phyloP scores from a whole-genome alignment of 164 flowering plant genomes.

The Nymphaea thermarum region DNA sequence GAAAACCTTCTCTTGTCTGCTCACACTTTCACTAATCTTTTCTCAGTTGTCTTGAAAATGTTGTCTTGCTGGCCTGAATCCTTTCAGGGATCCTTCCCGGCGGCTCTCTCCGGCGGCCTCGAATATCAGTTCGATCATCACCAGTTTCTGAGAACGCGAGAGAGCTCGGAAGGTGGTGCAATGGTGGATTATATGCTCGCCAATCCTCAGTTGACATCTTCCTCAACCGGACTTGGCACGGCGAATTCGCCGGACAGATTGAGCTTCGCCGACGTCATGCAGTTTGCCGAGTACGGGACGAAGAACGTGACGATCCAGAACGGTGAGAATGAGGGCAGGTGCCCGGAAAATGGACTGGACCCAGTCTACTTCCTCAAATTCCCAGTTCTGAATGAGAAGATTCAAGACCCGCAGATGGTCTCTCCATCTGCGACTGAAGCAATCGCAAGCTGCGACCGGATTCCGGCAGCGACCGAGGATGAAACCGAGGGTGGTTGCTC shows the following conservation, averaged over 20 bases:
- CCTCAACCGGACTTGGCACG: slow-evolving; percentile 17
- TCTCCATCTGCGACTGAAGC: slow-evolving; percentile 5
- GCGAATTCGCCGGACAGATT: slow-evolving; percentile 38
- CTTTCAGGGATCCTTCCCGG: neutral
- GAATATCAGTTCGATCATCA: slow-evolving; percentile 9
- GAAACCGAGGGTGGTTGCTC: slow-evolving; percentile 18
- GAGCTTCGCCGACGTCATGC: slow-evolving; percentile 91
- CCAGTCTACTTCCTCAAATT: slow-evolving; percentile 83
- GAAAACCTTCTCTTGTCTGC: neutral
- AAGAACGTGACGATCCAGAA: slow-evolving; percentile 44
- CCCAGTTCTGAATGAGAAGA: slow-evolving; percentile 63
- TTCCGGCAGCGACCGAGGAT: slow-evolving; percentile 9
- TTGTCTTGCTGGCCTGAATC: neutral
- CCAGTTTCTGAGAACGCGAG: slow-evolving; percentile 15
- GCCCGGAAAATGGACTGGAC: slow-evolving; percentile 30
- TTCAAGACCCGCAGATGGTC: slow-evolving; percentile 23
- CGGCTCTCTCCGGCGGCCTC: slow-evolving; percentile 3
- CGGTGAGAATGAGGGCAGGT: slow-evolving; percentile 32
- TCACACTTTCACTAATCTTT: neutral
- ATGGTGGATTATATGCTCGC: slow-evolving; percentile 48
- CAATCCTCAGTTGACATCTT: slow-evolving; percentile 15
- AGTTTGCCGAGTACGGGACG: slow-evolving; percentile 84
- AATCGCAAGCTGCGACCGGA: neutral
- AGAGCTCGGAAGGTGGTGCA: slow-evolving; percentile 19
- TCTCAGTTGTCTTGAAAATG: neutral